Conservation (phyloP, 2,329 filamentous ascomycete species). For the Paecilomyces sp. region DNA sequence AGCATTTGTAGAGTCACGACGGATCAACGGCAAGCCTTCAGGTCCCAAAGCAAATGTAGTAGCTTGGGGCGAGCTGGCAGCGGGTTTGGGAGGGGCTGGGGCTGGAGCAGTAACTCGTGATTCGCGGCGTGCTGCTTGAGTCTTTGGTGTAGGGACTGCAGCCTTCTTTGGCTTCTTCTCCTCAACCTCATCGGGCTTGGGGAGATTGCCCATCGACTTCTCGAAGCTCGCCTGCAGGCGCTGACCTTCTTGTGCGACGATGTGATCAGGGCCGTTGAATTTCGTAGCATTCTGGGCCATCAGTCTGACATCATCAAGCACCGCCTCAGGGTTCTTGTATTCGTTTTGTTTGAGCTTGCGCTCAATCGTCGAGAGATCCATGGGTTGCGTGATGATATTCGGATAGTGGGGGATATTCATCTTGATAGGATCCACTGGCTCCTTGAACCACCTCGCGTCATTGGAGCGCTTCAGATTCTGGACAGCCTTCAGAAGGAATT, state of each 20-base stretch:
- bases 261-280: slow-evolving; percentile 78
- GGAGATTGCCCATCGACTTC: slow-evolving; percentile 54
- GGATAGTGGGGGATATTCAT: slow-evolving; percentile 70
- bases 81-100: slow-evolving; percentile 26
- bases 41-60: slow-evolving; percentile 69
- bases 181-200: slow-evolving; percentile 51
- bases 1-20: slow-evolving; percentile 71
- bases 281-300: slow-evolving; percentile 70
- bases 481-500: slow-evolving; percentile 33
- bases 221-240: slow-evolving; percentile 54
- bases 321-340: slow-evolving; percentile 64
- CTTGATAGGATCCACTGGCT: slow-evolving; percentile 69
- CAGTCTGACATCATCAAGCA: slow-evolving; percentile 66
- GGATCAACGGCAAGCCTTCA: slow-evolving; percentile 71
- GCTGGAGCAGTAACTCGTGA: slow-evolving; percentile 35
- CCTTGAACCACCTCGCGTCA: slow-evolving; percentile 65
- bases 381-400: slow-evolving; percentile 65
- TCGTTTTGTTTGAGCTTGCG: slow-evolving; percentile 63
- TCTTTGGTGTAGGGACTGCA: slow-evolving; percentile 27
- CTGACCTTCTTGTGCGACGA: slow-evolving; percentile 62
- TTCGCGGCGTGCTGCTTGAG: slow-evolving; percentile 42
- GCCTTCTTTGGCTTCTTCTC: slow-evolving; percentile 52
- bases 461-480: slow-evolving; percentile 71
- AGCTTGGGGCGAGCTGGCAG: slow-evolving; percentile 27
- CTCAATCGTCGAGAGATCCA: slow-evolving; percentile 81